A percentile compares a stretch with the other conserved stretches of the same genome.
These are phyloP conservation scores for Fusarium citri DNA, from an alignment of 2,329 filamentous ascomycete genomes.

Conservation along the genomic window DNA sequence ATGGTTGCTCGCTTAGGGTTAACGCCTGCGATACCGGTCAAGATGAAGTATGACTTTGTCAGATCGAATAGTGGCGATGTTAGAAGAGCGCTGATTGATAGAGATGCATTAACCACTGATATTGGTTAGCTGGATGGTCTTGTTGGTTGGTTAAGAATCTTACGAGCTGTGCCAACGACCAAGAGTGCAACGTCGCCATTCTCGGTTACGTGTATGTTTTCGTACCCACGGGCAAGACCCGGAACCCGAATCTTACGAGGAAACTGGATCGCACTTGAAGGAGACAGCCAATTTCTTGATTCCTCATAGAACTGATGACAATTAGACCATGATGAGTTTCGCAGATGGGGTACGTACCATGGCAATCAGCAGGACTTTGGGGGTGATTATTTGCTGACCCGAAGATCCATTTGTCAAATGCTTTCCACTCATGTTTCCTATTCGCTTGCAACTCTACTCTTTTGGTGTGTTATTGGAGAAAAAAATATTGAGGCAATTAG, in stretches of 20 bases:
- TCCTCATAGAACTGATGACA: conserved; percentile 16
- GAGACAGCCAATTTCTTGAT: conserved; percentile 25
- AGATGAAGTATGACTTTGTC: conserved; percentile 32
- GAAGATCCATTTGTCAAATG: neutral
- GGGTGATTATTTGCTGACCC: conserved; percentile 2
- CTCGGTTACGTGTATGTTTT: conserved; percentile 19
- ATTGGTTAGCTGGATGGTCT: accelerated
- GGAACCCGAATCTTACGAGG: conserved; percentile 22
- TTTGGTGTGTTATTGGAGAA: neutral
- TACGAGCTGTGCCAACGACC: conserved; percentile 31
- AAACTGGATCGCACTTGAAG: conserved; percentile 14
- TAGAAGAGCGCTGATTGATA: conserved; percentile 26
- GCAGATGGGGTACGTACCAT: neutral
- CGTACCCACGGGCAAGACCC: conserved; percentile 26
- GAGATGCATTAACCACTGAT: conserved; percentile 30
- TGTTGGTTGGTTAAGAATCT: accelerated
- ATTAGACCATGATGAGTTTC: neutral
- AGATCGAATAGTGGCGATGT: conserved; percentile 32
- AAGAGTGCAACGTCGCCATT: conserved; percentile 18
- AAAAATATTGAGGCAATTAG: conserved; percentile 6
- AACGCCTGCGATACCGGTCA: conserved; percentile 38
- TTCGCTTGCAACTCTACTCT: accelerated
- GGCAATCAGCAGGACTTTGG: conserved; percentile 30
- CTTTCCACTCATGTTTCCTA: neutral
- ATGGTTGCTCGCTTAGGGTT: conserved; percentile 38